Percentiles rank a stretch among this genome's conserved stretches.
These are phyloP conservation scores for Microsporum audouinii DNA, from an alignment of 2,329 filamentous ascomycete genomes.

Conservation along the genomic window DNA sequence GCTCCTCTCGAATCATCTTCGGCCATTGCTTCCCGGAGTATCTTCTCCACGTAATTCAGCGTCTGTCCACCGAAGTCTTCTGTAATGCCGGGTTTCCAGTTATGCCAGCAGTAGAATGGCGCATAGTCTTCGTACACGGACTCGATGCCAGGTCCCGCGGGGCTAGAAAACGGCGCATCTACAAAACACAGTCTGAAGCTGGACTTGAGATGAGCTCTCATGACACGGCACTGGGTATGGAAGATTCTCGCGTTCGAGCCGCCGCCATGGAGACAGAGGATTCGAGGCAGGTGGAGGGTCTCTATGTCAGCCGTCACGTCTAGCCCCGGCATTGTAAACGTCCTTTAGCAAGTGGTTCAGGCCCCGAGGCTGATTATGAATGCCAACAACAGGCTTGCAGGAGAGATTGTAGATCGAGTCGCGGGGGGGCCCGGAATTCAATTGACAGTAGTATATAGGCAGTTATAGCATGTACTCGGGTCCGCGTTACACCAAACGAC, in stretches of 20 bases:
- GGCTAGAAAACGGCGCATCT: slow-evolving; percentile 55
- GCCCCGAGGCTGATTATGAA: neutral
- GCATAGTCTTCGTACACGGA: slow-evolving; percentile 54
- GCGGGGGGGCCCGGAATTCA: neutral
- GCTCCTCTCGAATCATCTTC: slow-evolving; percentile 29
- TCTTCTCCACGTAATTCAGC: slow-evolving; percentile 41
- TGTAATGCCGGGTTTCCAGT: slow-evolving; percentile 46
- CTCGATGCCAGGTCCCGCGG: slow-evolving; percentile 47
- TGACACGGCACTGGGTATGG: slow-evolving; percentile 51
- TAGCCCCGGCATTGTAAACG: neutral
- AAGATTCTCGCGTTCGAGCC: slow-evolving; percentile 63
- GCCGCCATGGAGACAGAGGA: slow-evolving; percentile 72
- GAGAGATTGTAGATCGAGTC: neutral
- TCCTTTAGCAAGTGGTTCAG: neutral
- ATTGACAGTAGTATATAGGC: neutral
- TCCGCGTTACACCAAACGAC: neutral
- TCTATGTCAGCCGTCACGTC: neutral
- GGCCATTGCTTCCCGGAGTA: slow-evolving; percentile 32
- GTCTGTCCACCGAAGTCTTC: slow-evolving; percentile 30
- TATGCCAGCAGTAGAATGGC: slow-evolving; percentile 54
- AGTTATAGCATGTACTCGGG: neutral
- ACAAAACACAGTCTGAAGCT: slow-evolving; percentile 62
- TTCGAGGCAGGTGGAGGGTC: slow-evolving; percentile 45
- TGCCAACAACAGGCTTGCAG: neutral
- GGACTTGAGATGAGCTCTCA: slow-evolving; percentile 40